Evolutionary conservation across 495 filamentous ascomycete genomes (phyloP).

Genomic region (Neurospora sp.): DNA sequence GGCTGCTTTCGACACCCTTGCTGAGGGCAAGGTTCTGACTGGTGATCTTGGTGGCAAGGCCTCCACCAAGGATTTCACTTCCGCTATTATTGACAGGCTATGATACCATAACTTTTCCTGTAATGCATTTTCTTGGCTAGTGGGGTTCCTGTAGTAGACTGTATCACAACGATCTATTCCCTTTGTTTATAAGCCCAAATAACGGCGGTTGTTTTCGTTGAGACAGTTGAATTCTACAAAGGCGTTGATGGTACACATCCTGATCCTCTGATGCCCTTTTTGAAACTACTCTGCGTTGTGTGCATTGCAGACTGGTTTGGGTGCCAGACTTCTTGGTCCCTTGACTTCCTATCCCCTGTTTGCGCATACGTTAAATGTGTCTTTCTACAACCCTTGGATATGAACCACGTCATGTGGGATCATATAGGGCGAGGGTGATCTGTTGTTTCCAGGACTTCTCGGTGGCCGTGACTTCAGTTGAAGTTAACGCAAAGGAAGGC

Average conservation of each 20-base stretch:
- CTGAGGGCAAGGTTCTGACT: conserved; percentile 91
- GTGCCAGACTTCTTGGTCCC: background rate
- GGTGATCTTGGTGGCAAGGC: conserved; percentile 92
- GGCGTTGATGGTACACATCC: background rate
- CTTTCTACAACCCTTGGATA: background rate
- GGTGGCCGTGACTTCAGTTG: background rate
- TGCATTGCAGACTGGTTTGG: background rate
- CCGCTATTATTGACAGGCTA: conserved; percentile 80
- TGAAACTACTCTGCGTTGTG: background rate
- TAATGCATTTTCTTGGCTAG: conserved; percentile 7
- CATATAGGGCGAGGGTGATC: background rate
- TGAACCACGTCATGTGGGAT: background rate
- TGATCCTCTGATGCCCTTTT: background rate
- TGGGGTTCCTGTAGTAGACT: conserved; percentile 9
- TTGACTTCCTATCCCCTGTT: background rate
- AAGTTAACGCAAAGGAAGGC: background rate
- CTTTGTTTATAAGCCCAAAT: conserved; percentile 2
- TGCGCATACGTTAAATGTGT: background rate
- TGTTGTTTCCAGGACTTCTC: background rate
- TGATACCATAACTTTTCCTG: conserved; percentile 24
- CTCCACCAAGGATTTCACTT: conserved; percentile 84
- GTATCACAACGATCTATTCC: conserved; percentile 8
- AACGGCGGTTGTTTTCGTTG: background rate
- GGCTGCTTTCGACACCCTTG: conserved; percentile 86
- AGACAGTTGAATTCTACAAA: background rate